Evolutionary conservation across 2,329 filamentous ascomycete species (phyloP).

Genomic region (Curvularia sp.): DNA sequence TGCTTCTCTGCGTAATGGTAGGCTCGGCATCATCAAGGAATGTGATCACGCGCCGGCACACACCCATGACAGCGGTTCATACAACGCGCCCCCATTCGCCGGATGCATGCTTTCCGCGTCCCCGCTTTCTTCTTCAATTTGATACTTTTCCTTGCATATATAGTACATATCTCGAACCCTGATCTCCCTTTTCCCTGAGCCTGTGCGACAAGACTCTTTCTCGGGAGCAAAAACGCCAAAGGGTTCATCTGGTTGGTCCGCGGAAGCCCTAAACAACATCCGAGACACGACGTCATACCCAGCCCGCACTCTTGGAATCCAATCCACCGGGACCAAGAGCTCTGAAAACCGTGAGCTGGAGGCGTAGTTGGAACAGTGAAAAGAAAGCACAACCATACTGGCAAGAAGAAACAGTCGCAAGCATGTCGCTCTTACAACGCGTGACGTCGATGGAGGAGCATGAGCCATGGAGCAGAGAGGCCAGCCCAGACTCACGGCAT

Average conservation of each 20-base stretch:
- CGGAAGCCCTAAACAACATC: background rate
- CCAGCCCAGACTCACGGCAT: conserved; percentile 48
- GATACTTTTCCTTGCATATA: conserved; percentile 16
- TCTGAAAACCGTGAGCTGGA: background rate
- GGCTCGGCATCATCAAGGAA: conserved; percentile 15
- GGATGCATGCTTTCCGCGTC: conserved; percentile 18
- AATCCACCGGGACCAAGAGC: background rate
- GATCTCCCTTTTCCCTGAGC: conserved; percentile 7
- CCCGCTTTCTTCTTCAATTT: conserved; percentile 26
- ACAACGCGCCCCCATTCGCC: conserved; percentile 19
- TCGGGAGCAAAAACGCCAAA: background rate
- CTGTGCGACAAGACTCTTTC: background rate
- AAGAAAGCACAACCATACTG: background rate
- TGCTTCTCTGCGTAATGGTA: conserved; percentile 22
- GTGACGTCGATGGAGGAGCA: conserved; percentile 52
- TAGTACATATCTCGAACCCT: conserved; percentile 23
- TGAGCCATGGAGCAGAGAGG: conserved; percentile 49
- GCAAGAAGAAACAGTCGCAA: conserved; percentile 7
- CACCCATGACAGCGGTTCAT: conserved; percentile 22
- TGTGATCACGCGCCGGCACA: conserved; percentile 28
- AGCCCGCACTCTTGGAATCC: conserved; percentile 7
- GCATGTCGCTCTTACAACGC: conserved; percentile 51
- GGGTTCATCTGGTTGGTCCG: conserved; percentile 3
- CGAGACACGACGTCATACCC: conserved; percentile 22
- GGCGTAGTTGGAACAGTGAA: background rate